Conservation (phyloP, 306 rosid species). For the Herpetospermum pedunculosum region DNA sequence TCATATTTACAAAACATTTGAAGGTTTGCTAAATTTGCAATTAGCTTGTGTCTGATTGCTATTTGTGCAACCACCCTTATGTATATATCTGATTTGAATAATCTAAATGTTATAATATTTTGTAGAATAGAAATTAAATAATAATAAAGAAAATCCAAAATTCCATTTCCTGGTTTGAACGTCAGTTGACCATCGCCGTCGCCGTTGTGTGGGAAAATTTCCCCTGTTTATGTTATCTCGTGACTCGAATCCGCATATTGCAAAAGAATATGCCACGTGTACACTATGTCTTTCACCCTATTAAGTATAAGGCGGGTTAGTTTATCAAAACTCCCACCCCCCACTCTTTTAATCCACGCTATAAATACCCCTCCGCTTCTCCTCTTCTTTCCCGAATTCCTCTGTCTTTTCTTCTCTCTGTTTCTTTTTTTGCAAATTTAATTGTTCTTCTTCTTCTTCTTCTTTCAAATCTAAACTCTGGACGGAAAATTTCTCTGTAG, state of each 20-base stretch:
- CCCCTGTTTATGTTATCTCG: too few relatives aligned
- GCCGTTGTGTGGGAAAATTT: too few relatives aligned
- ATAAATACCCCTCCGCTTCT: background rate
- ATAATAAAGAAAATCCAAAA: too few relatives aligned
- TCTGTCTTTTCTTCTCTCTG: background rate
- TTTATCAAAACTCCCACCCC: background rate
- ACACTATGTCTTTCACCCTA: background rate
- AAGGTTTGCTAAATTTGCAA: too few relatives aligned
- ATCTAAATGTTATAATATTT: too few relatives aligned
- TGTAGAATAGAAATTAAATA: too few relatives aligned
- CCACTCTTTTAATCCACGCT: background rate
- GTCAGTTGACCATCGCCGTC: background rate
- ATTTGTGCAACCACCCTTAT: too few relatives aligned
- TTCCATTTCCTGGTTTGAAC: background rate
- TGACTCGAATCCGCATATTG: background rate
- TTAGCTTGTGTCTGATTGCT: too few relatives aligned
- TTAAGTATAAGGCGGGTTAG: background rate
- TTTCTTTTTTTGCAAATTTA: background rate
- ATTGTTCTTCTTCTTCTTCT: background rate
- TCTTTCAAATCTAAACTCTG: background rate
- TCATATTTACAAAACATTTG: too few relatives aligned
- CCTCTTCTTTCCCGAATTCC: background rate
- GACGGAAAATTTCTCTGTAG: background rate
- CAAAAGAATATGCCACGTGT: slow-evolving; percentile 8
- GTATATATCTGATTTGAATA: too few relatives aligned